These are phyloP conservation scores for Heterobasidion occidentale DNA, from an alignment of 1,284 basidiomycete genomes.

Conservation along the genomic window DNA sequence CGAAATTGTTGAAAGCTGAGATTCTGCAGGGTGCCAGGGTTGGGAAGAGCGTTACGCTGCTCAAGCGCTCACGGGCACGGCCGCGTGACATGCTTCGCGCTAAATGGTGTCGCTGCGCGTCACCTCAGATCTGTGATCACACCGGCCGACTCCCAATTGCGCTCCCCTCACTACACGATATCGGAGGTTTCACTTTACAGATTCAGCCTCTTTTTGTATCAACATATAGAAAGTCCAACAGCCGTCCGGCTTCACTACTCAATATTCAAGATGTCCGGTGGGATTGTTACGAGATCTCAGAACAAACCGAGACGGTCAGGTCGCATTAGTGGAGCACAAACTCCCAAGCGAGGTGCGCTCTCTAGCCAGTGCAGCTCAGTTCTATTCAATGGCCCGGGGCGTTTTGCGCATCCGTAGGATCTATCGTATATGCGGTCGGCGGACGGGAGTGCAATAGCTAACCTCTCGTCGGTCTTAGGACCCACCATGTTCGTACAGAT, in stretches of 20 bases:
- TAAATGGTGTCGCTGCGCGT: no score
- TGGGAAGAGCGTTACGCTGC: no score
- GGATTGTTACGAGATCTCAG: background rate
- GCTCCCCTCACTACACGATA: no score
- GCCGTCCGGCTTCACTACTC: background rate
- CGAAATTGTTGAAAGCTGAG: no score
- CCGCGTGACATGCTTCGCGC: no score
- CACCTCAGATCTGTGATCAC: no score
- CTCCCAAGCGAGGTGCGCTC: background rate
- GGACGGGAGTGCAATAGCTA: background rate
- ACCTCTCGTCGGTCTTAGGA: background rate
- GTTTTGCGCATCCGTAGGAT: background rate
- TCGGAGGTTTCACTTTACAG: no score
- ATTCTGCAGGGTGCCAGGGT: no score
- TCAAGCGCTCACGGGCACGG: no score
- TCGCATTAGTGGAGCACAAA: background rate
- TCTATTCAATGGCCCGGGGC: background rate
- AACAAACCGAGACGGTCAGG: background rate
- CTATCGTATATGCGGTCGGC: background rate
- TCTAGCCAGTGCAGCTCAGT: background rate
- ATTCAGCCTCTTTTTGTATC: no score
- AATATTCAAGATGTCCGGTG: background rate
- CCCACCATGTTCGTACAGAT: background rate
- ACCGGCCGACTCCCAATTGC: no score
- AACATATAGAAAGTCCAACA: no score